Conservation (phyloP, 2,329 filamentous ascomycete genomes). For the Teratosphaeria zuluensis region DNA sequence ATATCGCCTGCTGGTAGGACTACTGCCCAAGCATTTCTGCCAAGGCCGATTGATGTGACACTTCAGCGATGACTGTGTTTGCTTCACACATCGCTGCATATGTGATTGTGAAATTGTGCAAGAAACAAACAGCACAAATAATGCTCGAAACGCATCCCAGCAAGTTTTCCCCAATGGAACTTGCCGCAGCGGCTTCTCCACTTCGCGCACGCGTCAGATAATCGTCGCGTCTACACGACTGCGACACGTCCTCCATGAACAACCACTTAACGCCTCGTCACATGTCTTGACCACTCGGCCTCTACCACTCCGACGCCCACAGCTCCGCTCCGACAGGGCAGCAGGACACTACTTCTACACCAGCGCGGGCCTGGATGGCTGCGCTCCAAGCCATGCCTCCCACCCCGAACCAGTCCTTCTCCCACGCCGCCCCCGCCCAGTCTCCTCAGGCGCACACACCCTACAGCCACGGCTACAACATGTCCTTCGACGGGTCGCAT, state of each 20-base stretch:
- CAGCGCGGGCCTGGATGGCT: constrained; percentile 4
- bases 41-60: neutral
- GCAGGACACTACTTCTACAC: neutral
- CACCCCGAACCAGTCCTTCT: constrained; percentile 21
- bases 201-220: neutral
- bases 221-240: neutral
- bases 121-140: neutral
- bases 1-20: neutral
- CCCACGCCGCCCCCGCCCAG: constrained; percentile 11
- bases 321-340: neutral
- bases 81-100: neutral
- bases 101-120: neutral
- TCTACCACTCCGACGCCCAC: neutral
- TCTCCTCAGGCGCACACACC: constrained; percentile 1
- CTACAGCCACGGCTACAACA: constrained; percentile 18
- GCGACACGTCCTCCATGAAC: neutral
- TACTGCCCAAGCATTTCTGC: neutral
- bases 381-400: constrained; percentile 17
- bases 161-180: neutral
- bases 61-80: neutral
- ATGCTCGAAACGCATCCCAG: neutral
- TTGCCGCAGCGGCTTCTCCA: neutral
- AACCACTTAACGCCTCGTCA: neutral
- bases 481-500: constrained; percentile 21
- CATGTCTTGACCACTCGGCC: neutral